Conservation (phyloP, 2,329 filamentous ascomycete species). For the Aschersonia sp. region DNA sequence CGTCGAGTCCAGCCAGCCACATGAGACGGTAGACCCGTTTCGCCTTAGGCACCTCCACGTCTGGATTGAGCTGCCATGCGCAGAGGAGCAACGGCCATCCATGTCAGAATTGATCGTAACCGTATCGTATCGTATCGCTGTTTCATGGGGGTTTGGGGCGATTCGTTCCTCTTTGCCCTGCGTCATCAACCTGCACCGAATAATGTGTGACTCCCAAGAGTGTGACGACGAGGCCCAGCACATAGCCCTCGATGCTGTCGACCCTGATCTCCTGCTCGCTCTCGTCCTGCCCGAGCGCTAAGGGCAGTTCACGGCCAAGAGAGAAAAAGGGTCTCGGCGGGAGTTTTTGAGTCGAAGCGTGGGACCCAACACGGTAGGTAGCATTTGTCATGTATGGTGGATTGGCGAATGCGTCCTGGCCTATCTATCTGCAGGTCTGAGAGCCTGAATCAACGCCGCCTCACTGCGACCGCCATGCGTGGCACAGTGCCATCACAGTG, state of each 20-base stretch:
- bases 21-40: background rate
- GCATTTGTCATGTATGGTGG: too few relatives aligned
- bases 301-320: too few relatives aligned
- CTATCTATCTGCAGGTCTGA: background rate
- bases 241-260: too few relatives aligned
- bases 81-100: background rate
- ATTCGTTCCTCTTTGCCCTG: background rate
- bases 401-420: background rate
- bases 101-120: background rate
- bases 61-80: background rate
- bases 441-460: too few relatives aligned
- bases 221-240: too few relatives aligned
- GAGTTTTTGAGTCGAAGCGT: too few relatives aligned
- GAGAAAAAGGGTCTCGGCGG: too few relatives aligned
- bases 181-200: too few relatives aligned
- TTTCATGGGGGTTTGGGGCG: background rate
- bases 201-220: too few relatives aligned
- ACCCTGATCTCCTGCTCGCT: too few relatives aligned
- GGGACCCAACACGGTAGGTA: too few relatives aligned
- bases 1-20: background rate
- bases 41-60: background rate
- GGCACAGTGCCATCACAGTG: constrained; percentile 1
- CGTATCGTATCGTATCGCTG: background rate
- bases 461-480: background rate
- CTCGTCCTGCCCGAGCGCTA: too few relatives aligned